phyloP scores from a whole-genome alignment of 2,329 filamentous ascomycete genomes.

The Blastomyces parvus region DNA sequence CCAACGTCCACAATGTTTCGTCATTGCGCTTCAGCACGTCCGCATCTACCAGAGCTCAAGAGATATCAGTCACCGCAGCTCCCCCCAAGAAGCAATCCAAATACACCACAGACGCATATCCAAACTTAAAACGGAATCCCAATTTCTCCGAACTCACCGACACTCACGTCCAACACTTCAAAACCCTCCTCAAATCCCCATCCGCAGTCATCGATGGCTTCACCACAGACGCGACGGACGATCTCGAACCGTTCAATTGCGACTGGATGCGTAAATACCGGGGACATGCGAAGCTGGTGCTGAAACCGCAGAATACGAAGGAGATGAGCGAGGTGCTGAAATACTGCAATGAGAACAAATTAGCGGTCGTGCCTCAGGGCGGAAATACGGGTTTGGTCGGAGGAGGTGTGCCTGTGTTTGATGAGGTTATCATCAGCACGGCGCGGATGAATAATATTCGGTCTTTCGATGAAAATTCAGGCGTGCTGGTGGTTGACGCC shows the following conservation, averaged over 20 bases:
- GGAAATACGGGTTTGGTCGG: constrained; percentile 95
- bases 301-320: constrained; percentile 75
- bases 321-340: constrained; percentile 84
- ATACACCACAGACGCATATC: constrained; percentile 73
- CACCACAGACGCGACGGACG: constrained; percentile 61
- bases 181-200: constrained; percentile 64
- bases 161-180: constrained; percentile 77
- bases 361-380: constrained; percentile 93
- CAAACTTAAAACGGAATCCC: constrained; percentile 67
- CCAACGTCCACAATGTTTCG: constrained; percentile 3
- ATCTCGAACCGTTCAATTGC: constrained; percentile 84
- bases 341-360: constrained; percentile 87
- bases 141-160: constrained; percentile 60
- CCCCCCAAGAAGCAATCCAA: constrained; percentile 39
- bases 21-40: constrained; percentile 9
- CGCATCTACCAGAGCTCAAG: background rate
- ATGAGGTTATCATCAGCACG: constrained; percentile 92
- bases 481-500: constrained; percentile 79
- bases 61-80: constrained; percentile 5
- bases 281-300: constrained; percentile 74
- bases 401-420: constrained; percentile 91
- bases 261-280: constrained; percentile 99
- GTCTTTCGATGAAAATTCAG: constrained; percentile 87
- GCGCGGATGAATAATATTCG: constrained; percentile 83
- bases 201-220: constrained; percentile 80